Evolutionary conservation across 768 basidiomycete genomes (phyloP), one percentile per base, ranked within the genome.

Genomic region (Boletus rufocinnamomeus): DNA sequence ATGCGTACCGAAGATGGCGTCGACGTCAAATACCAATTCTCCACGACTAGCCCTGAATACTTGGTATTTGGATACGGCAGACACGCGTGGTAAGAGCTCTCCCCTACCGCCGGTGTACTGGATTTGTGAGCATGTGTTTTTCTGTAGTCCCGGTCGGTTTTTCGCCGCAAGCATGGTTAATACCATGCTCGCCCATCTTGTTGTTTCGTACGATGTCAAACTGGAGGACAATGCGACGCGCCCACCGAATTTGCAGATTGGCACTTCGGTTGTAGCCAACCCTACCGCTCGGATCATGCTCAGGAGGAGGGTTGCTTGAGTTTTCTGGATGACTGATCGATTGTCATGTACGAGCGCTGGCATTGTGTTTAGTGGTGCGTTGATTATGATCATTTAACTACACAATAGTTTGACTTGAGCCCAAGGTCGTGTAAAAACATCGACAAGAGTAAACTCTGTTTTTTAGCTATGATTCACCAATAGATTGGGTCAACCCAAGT

Each of bases 21-120:
- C 8, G 57, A 53, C 7, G 51, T 57, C 4, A 76, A 73, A 58
- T 62, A 75, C 52, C 75, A 74, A 47, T 70, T 77, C 44, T 67
- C 71, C 25, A 66, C 72, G 19, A 72, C 75, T 0, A 65, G 63
- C 40, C 71, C 41, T 38, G 67, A 61, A 7, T 80, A 69, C 56
- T 48, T 79, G 27, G 56, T 68, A 0, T 82, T 81, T 58, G 79
- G 80, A 17, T 59, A 57, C 2, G 61, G 63, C 7, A 63, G 27
- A 50, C 63, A 65, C 14, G 56, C 58, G 43, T 65, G 63, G 63
- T 65, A 46, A 35, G 38, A 2, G 0, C 14, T 40, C 27, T 27
- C 9, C 1, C 14, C n/a, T 11, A 5, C n/a, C 7, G 2, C 13
- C 28, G 4, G 7, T 6, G 1, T 9, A 25, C 6, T 21, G 28